Evolutionary conservation across 2,329 filamentous ascomycete species (phyloP), one percentile per base, ranked within the genome.

Genomic region (Fusarium tricinctum): DNA sequence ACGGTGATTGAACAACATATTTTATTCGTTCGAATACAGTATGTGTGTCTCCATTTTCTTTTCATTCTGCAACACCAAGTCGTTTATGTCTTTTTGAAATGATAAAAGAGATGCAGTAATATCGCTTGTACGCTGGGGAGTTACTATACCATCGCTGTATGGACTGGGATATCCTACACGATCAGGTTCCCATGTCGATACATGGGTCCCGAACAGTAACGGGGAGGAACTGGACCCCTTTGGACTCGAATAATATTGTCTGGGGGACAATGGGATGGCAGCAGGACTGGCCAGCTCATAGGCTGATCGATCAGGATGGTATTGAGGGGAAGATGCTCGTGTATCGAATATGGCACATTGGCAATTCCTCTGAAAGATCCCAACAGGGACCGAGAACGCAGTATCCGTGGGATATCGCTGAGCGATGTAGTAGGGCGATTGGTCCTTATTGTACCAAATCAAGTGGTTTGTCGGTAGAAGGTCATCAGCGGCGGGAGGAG

Each of bases 271-370:
- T 10, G 20, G 19, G 14, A 4, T 54, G 9, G 4, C 7, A 38
- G 12, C 8, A 19, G 19, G 30, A 6, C 5, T 53, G 10, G 15
- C 12, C 8, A 19, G 19, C 5, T 53, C 26, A 8, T 19, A 28
- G 0, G 8, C 22, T 0, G 9, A 30, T 51, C 9, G 28, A 2
- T 13, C 53, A 26, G 6, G 4, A 51, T 45, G 56, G 38, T 10
- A 26, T 10, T 56, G 52, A 51, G 70, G 74, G 3, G 63, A 58
- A 1, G 71, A 46, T 8, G 75, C 76, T 40, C 73, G 72, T 20
- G 73, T 69, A 50, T 75, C 70, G 28, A 78, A 74, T 52, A 78
- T 77, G 8, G 77, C 77, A 17, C 73, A 76, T 42, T 78, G 77
- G 28, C 75, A 76, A 23, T 78, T 74, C n/a, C 77, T 73, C 44